phyloP scores from a whole-genome alignment of 73 alveolate genomes.

The Blepharisma japonicum region DNA sequence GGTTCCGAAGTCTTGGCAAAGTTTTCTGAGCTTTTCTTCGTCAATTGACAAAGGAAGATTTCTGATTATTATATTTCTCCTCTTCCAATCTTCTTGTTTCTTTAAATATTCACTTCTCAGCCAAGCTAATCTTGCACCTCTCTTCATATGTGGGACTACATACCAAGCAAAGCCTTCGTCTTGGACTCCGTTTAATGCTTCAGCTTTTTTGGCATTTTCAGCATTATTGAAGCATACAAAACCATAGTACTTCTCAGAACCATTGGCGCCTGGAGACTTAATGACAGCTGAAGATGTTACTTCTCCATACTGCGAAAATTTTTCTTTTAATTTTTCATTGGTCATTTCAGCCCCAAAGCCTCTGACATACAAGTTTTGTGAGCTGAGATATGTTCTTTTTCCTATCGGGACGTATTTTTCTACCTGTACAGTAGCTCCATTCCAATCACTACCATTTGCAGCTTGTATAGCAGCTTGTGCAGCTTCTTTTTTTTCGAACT shows the following conservation, averaged over 20 bases:
- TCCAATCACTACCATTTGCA: not conserved
- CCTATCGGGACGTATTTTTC: conserved; percentile 1
- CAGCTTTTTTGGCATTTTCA: not conserved
- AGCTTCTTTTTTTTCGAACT: conserved; percentile 1
- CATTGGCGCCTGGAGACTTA: not conserved
- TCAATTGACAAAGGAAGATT: too few species aligned
- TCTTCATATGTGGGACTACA: not conserved
- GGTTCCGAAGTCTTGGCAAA: too few species aligned
- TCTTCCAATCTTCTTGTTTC: not conserved
- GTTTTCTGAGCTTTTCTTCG: too few species aligned
- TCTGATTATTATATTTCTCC: not conserved
- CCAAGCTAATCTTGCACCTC: not conserved
- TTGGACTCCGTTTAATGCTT: not conserved
- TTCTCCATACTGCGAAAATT: not conserved
- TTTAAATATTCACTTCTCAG: not conserved
- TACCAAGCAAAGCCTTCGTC: not conserved
- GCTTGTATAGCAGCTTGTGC: conserved; percentile 1
- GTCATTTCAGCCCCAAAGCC: conserved; percentile 15
- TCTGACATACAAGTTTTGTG: not conserved
- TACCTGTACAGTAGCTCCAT: not conserved
- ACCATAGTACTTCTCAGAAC: not conserved
- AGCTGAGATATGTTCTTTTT: not conserved
- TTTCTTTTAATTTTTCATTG: not conserved
- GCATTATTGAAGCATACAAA: not conserved
- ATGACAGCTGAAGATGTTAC: not conserved